Base-by-base conservation (phyloP, 257 asterid genomes). In the Lycium ferocissimum region DNA sequence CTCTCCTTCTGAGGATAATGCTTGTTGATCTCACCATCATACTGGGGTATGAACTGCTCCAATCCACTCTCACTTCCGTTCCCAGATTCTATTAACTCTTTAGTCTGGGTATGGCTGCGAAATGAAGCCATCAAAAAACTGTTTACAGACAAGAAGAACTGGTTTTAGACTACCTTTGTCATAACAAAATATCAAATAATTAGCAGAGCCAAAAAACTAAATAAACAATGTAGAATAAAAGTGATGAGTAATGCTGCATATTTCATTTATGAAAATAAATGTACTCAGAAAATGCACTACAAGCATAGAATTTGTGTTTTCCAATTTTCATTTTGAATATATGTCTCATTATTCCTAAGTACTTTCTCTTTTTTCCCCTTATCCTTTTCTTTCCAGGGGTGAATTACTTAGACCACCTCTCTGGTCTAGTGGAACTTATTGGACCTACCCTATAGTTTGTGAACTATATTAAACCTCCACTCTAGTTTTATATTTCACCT, bases 91-190 rank as follows among this genome's bases (percentile, higher is more conserved):
- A 80, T 53, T 54, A 88, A 83, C 88, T 92, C 97, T 88, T 90
- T 88, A 83, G 87, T 88, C 75, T 88, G 94, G 86, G 85, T 87
- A 89, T 91, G 93, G 89, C 98, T 94, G 96, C 90, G 91, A 92
- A 89, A 89, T 86, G 98, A 95, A 91, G 95, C 94, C 94, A 93
- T 92, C 91, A 92, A 89, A 90, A 87, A 91, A 89, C 97, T 92
- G 94, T 87, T 91, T 87, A 87, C 94, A 89, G 51, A 92, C 87
- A 88, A 91, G 89, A 84, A 87, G 87, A 83, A 83, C 43, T 86
- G 81, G 38, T 83, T 80, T 89, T 91, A 83, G 85, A 66, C 82
- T 51, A 76, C 47, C 65, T 51, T 53, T 51, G 65, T 14, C 47
- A 76, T 13, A 14, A 51, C 26, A 53, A 43, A 43, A 54, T 43